A percentile compares a stretch with the other conserved stretches of the same genome.
phyloP scores from a whole-genome alignment of 176 grass and related monocot species.

The Musa beccarii region DNA sequence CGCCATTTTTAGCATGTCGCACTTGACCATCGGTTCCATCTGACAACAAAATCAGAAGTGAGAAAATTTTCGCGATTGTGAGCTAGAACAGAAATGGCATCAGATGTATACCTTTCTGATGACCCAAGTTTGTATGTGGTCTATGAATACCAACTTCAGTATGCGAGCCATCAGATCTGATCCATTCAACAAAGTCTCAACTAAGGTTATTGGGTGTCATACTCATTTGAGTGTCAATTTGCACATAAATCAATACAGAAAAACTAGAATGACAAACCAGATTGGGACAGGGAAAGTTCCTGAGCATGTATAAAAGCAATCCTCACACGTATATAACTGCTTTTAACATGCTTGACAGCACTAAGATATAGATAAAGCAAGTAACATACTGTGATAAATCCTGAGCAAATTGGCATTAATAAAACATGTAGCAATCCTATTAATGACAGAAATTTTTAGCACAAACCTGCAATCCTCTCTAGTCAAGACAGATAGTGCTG shows the following conservation, averaged over 20 bases:
- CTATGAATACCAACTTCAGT: slow-evolving; percentile 39
- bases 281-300: background rate
- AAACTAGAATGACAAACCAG: background rate
- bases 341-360: background rate
- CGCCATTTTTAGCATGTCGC: slow-evolving; percentile 24
- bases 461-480: slow-evolving; percentile 58
- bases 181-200: slow-evolving; percentile 23
- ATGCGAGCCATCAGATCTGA: slow-evolving; percentile 44
- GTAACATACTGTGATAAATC: background rate
- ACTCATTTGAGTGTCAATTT: slow-evolving; percentile 2
- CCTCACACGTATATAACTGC: background rate
- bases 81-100: background rate
- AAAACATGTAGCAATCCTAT: slow-evolving; percentile 19
- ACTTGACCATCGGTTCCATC: slow-evolving; percentile 15
- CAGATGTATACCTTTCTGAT: slow-evolving; percentile 39
- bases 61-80: background rate
- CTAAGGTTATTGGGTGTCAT: background rate
- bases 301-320: background rate
- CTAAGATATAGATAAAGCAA: background rate
- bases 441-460: background rate
- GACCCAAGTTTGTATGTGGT: slow-evolving; percentile 24
- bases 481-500: slow-evolving; percentile 66
- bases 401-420: background rate
- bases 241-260: slow-evolving; percentile 3
- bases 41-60: slow-evolving; percentile 6